phyloP scores from a whole-genome alignment of 805 yeast species.

The Candida succiphila region DNA sequence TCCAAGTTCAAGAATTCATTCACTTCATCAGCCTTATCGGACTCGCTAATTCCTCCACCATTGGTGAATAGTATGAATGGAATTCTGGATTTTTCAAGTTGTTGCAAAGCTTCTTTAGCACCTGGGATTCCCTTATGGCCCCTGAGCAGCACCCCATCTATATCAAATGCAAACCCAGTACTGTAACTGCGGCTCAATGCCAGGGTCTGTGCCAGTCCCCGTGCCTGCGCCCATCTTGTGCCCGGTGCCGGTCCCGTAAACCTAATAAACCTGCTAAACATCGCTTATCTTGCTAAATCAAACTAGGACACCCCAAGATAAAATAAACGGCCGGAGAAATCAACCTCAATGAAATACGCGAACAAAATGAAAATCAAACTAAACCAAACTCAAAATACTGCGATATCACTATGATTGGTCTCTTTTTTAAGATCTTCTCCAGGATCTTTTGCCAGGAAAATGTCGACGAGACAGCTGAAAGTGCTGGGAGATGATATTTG shows the following conservation, averaged over 20 bases:
- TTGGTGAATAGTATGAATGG: conserved; percentile 84
- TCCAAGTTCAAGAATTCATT: conserved; percentile 30
- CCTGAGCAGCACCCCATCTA: conserved; percentile 81
- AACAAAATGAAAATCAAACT: too few relatives aligned
- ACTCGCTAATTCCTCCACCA: conserved; percentile 79
- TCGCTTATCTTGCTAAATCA: neutral
- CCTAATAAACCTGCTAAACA: neutral
- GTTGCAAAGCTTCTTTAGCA: conserved; percentile 44
- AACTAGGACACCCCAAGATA: too few relatives aligned
- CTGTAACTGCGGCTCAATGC: too few relatives aligned
- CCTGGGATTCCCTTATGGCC: conserved; percentile 58
- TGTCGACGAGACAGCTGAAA: conserved; percentile 1
- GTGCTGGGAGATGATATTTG: conserved; percentile 1
- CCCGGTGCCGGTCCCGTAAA: neutral
- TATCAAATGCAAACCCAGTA: conserved; percentile 31
- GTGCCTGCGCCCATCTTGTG: too few relatives aligned
- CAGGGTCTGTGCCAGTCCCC: too few relatives aligned
- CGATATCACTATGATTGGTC: too few relatives aligned
- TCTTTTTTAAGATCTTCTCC: too few relatives aligned
- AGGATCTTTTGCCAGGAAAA: too few relatives aligned
- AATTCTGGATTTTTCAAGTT: conserved; percentile 38
- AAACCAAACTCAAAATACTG: too few relatives aligned
- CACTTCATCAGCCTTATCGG: conserved; percentile 44
- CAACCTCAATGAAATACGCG: too few relatives aligned
- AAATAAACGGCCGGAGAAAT: too few relatives aligned